These are phyloP conservation scores for Coccomyxa sp. DNA, from an alignment of 139 green algal genomes.

Conservation along the genomic window DNA sequence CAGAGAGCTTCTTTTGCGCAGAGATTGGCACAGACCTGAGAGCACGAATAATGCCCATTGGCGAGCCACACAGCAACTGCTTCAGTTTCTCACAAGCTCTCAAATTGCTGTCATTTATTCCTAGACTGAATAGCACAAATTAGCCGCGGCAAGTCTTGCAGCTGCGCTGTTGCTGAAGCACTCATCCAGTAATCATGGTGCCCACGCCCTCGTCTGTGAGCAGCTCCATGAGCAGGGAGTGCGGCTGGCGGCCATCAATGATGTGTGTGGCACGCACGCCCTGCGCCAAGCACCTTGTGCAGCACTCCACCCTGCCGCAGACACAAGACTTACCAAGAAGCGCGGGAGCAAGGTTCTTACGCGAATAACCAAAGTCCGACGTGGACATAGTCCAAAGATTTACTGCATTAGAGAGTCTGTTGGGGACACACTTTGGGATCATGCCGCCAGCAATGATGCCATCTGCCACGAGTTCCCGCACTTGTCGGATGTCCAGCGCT, in stretches of 20 bases:
- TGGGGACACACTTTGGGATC: slow-evolving; percentile 82
- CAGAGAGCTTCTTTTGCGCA: too few relatives aligned
- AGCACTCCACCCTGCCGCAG: slow-evolving; percentile 81
- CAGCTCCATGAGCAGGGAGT: slow-evolving; percentile 97
- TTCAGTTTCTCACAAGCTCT: too few relatives aligned
- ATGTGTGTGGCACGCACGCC: slow-evolving; percentile 94
- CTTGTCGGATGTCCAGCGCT: slow-evolving; percentile 67
- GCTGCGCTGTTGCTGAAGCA: too few relatives aligned
- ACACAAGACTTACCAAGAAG: not conserved
- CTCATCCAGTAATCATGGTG: slow-evolving; percentile 92
- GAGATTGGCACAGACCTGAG: too few relatives aligned
- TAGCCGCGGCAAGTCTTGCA: too few relatives aligned
- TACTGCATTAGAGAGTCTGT: not conserved
- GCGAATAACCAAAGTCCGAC: not conserved
- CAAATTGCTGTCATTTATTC: too few relatives aligned
- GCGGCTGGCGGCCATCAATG: slow-evolving; percentile 91
- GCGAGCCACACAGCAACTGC: too few relatives aligned
- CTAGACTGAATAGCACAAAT: too few relatives aligned
- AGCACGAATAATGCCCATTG: too few relatives aligned
- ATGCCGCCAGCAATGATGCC: slow-evolving; percentile 94
- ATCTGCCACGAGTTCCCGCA: slow-evolving; percentile 74
- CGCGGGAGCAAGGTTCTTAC: not conserved
- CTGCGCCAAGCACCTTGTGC: slow-evolving; percentile 88
- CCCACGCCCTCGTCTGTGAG: slow-evolving; percentile 93
- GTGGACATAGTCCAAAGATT: not conserved